Percentiles rank a stretch among this genome's conserved stretches.
These are phyloP conservation scores for Fusarium sp. DNA, from an alignment of 2,329 filamentous ascomycete genomes.

Conservation along the genomic window DNA sequence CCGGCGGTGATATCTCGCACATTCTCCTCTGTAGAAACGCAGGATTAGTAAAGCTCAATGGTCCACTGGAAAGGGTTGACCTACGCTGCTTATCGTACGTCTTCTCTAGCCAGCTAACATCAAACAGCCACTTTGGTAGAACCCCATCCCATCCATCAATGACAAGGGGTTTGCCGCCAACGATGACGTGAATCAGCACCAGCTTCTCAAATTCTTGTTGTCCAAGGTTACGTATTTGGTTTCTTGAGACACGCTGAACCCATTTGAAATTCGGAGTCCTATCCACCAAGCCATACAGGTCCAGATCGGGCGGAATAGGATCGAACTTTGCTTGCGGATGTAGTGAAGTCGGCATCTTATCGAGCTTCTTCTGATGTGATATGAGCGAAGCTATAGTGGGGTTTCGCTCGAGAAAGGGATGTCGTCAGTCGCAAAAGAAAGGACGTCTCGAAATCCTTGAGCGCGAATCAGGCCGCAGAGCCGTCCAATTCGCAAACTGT, in stretches of 20 bases:
- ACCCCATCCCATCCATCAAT: constrained; percentile 87
- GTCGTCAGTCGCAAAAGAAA: background rate
- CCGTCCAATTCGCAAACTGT: background rate
- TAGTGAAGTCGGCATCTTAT: constrained; percentile 77
- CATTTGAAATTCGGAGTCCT: constrained; percentile 86
- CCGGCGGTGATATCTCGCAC: constrained; percentile 83
- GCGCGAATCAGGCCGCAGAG: constrained; percentile 7
- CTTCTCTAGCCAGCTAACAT: constrained; percentile 80
- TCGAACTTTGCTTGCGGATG: constrained; percentile 91
- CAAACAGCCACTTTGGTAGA: constrained; percentile 83
- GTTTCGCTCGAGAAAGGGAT: constrained; percentile 4
- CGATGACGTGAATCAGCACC: constrained; percentile 84
- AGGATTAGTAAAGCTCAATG: constrained; percentile 34
- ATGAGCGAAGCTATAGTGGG: constrained; percentile 18
- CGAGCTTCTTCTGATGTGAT: constrained; percentile 8
- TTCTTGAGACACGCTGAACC: constrained; percentile 82
- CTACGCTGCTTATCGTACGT: constrained; percentile 83
- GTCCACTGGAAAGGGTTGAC: constrained; percentile 43
- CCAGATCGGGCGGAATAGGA: constrained; percentile 87
- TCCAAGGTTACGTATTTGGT: constrained; percentile 82
- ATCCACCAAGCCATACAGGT: constrained; percentile 81
- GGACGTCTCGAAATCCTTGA: background rate
- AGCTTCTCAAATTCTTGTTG: constrained; percentile 87
- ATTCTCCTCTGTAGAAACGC: constrained; percentile 73
- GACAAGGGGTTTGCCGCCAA: constrained; percentile 87